phyloP scores from a whole-genome alignment of 2,329 filamentous ascomycete species.

The Tricladium varicosporioides region DNA sequence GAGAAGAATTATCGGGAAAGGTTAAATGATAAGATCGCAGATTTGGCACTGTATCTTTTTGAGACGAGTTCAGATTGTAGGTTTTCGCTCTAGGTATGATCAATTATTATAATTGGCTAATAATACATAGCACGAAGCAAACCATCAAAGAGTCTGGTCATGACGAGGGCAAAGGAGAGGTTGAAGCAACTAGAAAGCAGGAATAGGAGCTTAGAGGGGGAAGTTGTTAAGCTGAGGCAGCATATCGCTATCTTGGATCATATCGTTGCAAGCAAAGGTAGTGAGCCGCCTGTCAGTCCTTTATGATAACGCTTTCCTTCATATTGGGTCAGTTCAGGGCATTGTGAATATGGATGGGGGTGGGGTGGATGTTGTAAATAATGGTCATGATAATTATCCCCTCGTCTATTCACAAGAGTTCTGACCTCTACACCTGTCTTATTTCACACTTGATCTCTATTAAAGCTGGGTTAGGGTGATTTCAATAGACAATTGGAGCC shows the following conservation, averaged over 20 bases:
- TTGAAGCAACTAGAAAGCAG: conserved; percentile 23
- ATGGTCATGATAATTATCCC: no score
- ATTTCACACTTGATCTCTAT: no score
- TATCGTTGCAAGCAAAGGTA: conserved; percentile 12
- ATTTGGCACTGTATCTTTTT: conserved; percentile 24
- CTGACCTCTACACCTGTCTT: no score
- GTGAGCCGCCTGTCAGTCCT: no score
- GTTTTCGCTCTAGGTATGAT: background rate
- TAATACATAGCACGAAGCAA: conserved; percentile 17
- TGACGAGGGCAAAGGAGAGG: conserved; percentile 25
- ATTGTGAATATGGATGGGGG: no score
- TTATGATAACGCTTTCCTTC: no score
- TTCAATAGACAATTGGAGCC: no score
- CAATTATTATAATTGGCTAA: no score
- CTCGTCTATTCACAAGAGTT: no score
- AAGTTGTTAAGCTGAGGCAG: conserved; percentile 22
- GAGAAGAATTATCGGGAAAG: conserved; percentile 27
- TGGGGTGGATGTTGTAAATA: no score
- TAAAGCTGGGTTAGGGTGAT: no score
- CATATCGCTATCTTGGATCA: conserved; percentile 25
- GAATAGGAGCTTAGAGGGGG: conserved; percentile 18
- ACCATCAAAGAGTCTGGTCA: conserved; percentile 26
- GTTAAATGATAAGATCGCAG: conserved; percentile 26
- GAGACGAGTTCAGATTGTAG: conserved; percentile 24
- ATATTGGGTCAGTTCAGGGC: no score